Conservation (phyloP, 176 grass and related monocot genomes). For the Carex parvula region DNA sequence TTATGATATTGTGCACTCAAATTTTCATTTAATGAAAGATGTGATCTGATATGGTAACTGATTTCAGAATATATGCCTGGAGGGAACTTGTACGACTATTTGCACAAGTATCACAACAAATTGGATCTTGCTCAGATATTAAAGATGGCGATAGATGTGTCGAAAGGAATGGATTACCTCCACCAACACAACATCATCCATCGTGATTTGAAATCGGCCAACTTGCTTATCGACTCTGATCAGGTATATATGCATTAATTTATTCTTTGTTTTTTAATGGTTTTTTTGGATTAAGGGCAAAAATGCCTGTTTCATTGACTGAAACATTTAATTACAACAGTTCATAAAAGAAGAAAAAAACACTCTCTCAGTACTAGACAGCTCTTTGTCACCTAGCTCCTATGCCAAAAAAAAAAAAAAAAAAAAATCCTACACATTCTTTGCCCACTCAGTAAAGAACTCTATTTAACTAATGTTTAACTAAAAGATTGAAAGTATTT, state of each 20-base stretch:
- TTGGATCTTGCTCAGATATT: slow-evolving; percentile 65
- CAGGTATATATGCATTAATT: slow-evolving; percentile 38
- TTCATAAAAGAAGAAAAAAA: no score
- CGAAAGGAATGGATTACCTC: slow-evolving; percentile 89
- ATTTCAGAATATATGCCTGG: slow-evolving; percentile 77
- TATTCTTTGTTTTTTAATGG: not conserved
- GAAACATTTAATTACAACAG: no score
- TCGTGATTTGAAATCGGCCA: slow-evolving; percentile 89
- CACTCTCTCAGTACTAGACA: no score
- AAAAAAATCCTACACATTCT: no score
- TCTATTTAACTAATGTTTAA: no score
- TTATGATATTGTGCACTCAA: not conserved
- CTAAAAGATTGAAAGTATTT: no score
- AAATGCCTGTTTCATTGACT: no score
- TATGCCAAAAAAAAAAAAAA: no score
- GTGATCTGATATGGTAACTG: not conserved
- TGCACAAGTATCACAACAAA: slow-evolving; percentile 56
- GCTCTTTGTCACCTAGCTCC: no score
- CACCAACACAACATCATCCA: slow-evolving; percentile 91
- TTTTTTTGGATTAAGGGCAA: no score
- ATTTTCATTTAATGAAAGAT: not conserved
- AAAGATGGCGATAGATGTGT: slow-evolving; percentile 76
- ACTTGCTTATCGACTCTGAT: slow-evolving; percentile 68
- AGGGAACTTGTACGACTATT: slow-evolving; percentile 91
- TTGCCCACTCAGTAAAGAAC: no score